Evolutionary conservation across 2,329 filamentous ascomycete species (phyloP).

Genomic region (Zymoseptoria brevis): DNA sequence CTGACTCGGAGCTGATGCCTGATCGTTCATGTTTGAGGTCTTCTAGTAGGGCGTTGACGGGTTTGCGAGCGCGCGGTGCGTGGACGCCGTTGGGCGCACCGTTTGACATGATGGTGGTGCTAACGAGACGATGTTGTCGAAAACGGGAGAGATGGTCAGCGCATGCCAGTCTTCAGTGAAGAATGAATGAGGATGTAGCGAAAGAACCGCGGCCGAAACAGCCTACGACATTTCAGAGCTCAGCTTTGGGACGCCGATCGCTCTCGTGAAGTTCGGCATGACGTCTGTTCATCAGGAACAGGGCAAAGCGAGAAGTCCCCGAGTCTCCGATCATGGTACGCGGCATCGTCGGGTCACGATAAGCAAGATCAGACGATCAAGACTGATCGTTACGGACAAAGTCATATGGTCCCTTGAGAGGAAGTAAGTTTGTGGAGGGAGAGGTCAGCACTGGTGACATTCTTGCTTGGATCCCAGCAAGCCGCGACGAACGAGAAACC

Average conservation of each 20-base stretch:
- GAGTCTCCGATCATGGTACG: neutral
- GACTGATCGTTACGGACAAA: neutral
- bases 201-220: neutral
- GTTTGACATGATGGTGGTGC: constrained; percentile 6
- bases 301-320: neutral
- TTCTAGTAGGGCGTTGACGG: constrained; percentile 16
- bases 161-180: neutral
- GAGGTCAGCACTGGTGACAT: neutral
- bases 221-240: neutral
- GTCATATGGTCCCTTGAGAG: neutral
- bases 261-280: neutral
- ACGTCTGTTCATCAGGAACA: neutral
- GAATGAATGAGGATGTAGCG: neutral
- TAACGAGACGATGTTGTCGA: neutral
- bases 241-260: neutral
- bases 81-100: constrained; percentile 16
- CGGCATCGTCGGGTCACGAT: neutral
- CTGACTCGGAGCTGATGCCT: constrained; percentile 8
- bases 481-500: neutral
- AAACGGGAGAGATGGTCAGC: neutral
- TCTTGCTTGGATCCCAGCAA: neutral
- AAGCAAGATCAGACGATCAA: neutral
- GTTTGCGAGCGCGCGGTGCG: constrained; percentile 23
- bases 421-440: neutral
- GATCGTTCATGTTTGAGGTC: constrained; percentile 6